These are phyloP conservation scores for Cephalotrichum gorgonifer DNA, from an alignment of 2,329 filamentous ascomycete species.

Conservation along the genomic window DNA sequence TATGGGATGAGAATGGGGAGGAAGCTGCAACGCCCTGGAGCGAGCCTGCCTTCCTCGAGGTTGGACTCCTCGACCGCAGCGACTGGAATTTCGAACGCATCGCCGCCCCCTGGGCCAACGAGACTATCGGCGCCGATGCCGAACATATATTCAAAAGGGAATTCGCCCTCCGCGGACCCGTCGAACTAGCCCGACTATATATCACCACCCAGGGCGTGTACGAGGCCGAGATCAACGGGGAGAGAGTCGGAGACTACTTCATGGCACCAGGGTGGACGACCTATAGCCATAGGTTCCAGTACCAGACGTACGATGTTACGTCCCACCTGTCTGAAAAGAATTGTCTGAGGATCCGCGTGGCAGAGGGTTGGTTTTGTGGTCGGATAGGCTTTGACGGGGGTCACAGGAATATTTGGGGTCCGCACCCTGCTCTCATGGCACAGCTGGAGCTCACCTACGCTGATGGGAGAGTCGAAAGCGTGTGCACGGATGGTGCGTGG, in stretches of 20 bases:
- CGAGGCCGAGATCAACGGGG: conserved; percentile 35
- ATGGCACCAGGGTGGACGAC: conserved; percentile 43
- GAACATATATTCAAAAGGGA: conserved; percentile 23
- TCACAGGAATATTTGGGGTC: conserved; percentile 25
- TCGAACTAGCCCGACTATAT: conserved; percentile 28
- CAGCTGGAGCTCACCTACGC: conserved; percentile 21
- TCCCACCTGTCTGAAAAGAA: conserved; percentile 23
- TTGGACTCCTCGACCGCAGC: conserved; percentile 21
- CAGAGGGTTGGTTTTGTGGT: conserved; percentile 38
- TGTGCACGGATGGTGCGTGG: conserved; percentile 28
- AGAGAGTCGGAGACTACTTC: conserved; percentile 24
- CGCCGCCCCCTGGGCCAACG: conserved; percentile 9
- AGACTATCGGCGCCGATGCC: conserved; percentile 15
- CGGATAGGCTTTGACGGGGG: conserved; percentile 19
- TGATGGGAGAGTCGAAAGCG: conserved; percentile 14
- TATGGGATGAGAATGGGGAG: conserved; percentile 15
- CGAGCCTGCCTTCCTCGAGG: conserved; percentile 14
- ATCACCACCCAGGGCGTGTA: conserved; percentile 35
- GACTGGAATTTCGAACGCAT: conserved; percentile 18
- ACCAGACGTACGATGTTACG: conserved; percentile 42
- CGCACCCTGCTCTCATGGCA: conserved; percentile 25
- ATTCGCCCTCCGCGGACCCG: conserved; percentile 14
- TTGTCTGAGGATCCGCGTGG: conserved; percentile 28
- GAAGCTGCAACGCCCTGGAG: conserved; percentile 13
- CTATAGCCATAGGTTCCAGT: conserved; percentile 38